Conservation (phyloP, 2,329 filamentous ascomycete species). For the Bipolaris oryzae region DNA sequence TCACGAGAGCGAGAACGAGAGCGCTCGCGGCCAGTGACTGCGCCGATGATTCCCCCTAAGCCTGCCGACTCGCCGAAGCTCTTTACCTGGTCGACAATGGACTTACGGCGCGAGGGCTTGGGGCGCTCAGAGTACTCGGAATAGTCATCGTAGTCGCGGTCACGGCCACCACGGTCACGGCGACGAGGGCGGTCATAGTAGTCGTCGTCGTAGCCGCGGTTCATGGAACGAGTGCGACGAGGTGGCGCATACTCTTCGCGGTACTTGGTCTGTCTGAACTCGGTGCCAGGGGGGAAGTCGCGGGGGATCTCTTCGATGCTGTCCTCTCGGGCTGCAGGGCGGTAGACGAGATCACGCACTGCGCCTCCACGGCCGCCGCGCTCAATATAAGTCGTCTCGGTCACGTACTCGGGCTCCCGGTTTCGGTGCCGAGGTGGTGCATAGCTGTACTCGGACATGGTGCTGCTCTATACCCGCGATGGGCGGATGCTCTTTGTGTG, state of each 20-base stretch:
- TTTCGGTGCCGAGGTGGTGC: conserved; percentile 56
- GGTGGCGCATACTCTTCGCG: conserved; percentile 58
- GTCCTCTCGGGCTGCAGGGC: conserved; percentile 65
- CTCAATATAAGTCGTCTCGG: conserved; percentile 59
- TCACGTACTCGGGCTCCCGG: conserved; percentile 58
- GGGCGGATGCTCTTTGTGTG: conserved; percentile 9
- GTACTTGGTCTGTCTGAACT: conserved; percentile 54
- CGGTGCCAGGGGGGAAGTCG: conserved; percentile 74
- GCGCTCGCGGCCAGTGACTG: conserved; percentile 62
- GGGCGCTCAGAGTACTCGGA: conserved; percentile 52
- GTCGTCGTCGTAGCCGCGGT: conserved; percentile 64
- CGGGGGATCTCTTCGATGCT: conserved; percentile 85
- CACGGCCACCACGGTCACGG: conserved; percentile 48
- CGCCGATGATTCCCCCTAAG: conserved; percentile 60
- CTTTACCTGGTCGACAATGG: conserved; percentile 60
- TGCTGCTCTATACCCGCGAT: conserved; percentile 21
- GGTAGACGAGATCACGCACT: conserved; percentile 57
- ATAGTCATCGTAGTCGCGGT: conserved; percentile 57
- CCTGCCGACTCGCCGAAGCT: conserved; percentile 66
- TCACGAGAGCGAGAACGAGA: conserved; percentile 57
- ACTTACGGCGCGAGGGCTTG: conserved; percentile 58
- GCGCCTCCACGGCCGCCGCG: conserved; percentile 53
- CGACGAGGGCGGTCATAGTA: conserved; percentile 46
- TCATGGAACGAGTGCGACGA: conserved; percentile 69
- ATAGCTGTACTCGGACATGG: conserved; percentile 59